phyloP scores from a whole-genome alignment of 345 rosid genomes.

The Eucalyptus pauciflora region DNA sequence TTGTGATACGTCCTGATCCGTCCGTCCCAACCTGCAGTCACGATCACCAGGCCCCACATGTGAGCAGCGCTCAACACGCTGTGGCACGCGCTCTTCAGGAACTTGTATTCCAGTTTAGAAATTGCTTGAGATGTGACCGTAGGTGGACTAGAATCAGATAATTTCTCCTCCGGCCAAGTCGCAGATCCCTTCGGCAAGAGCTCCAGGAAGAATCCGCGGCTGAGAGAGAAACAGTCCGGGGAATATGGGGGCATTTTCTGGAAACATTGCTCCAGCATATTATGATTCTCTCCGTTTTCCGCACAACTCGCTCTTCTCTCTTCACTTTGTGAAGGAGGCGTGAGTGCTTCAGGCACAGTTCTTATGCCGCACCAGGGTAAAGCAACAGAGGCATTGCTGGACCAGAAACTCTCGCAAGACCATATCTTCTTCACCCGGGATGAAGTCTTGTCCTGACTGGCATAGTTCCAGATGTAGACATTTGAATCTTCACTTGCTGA shows the following conservation, averaged over 20 bases:
- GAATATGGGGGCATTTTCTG: conserved; percentile 15
- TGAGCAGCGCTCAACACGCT: conserved; percentile 35
- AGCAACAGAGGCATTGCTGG: conserved; percentile 51
- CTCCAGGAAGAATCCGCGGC: conserved; percentile 30
- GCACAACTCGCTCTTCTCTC: background rate
- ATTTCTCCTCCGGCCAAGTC: conserved; percentile 86
- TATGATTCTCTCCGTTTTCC: background rate
- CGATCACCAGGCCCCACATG: conserved; percentile 60
- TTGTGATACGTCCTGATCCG: conserved; percentile 57
- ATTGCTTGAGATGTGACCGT: conserved; percentile 12
- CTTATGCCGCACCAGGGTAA: conserved; percentile 59
- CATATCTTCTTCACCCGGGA: conserved; percentile 22
- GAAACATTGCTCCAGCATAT: conserved; percentile 9
- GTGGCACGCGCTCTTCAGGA: conserved; percentile 50
- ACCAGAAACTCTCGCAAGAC: conserved; percentile 52
- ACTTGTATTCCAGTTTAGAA: conserved; percentile 41
- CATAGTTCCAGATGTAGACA: conserved; percentile 57
- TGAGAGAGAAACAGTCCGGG: conserved; percentile 37
- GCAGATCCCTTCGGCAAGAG: conserved; percentile 34
- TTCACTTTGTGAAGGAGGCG: conserved; percentile 1
- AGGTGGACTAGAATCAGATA: conserved; percentile 21
- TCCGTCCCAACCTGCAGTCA: conserved; percentile 74
- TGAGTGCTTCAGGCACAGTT: background rate
- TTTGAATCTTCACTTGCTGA: conserved; percentile 62
- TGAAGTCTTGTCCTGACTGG: conserved; percentile 18